Evolutionary conservation across 1,284 basidiomycete genomes (phyloP), one percentile per base, ranked within the genome.

Genomic region (Trichosporon sp.): DNA sequence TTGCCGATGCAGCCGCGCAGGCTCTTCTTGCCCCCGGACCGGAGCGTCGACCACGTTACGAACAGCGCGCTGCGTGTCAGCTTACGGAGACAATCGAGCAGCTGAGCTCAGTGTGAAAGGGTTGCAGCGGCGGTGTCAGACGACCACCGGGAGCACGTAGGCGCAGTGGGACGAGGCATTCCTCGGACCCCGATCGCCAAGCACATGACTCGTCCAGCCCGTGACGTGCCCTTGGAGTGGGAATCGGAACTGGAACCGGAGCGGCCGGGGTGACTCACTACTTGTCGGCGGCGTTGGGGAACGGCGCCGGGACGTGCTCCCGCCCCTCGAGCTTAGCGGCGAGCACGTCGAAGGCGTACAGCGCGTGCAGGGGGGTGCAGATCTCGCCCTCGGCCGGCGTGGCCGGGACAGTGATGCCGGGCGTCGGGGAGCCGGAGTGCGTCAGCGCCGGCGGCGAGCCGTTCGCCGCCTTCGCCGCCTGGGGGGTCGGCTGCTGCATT

Each of bases 1-100:
- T 89, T 95, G 76, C 96, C 96, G 75, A 99, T 98, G 83, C 96
- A 99, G 27, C 96, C 96, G 70, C 96, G 86, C 70, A 99, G 85
- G 62, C 89, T 85, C 27, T 87, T 83, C 70, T 70, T 70, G 32
- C 75, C 70, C 0, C 70, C 29, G n/a, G 75, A 72, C 29, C 72
- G 72, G 35, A 74, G 71, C 21, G 76, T 91, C 84, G 94, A 95
- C 95, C 96, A 99, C 1, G 96, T 98, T 38, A 99, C 93, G 83
- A 99, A 99, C 68, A 99, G 86, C 7, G 95, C 94, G 81, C 94
- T 95, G 74, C 4, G 35, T 34, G 31, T 62, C 31, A 65, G 69
- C 29, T 23, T 21, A n/a, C 15, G 18, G 7, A 58, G 12, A 21
- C 53, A 58, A 3, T 15, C n/a, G 53, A 25, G 21, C 23, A 29